These are phyloP conservation scores for Pinus albicaulis DNA, from an alignment of 75 land plant species.

Conservation along the genomic window DNA sequence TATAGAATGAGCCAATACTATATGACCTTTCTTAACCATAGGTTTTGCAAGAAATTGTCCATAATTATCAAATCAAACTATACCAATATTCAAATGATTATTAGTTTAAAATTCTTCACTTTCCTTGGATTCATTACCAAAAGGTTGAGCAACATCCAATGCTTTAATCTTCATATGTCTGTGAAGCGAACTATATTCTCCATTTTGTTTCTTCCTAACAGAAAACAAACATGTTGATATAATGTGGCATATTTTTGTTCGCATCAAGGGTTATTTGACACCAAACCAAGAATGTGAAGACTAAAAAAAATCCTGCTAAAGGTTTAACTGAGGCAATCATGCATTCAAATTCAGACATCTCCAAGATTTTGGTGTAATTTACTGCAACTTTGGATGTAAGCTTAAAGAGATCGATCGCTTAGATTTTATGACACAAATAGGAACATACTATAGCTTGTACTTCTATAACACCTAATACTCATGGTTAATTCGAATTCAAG, in stretches of 20 bases:
- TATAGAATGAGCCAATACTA: conserved; percentile 47
- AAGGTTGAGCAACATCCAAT: conserved; percentile 9
- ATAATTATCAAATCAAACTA: conserved; percentile 72
- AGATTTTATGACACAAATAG: not conserved
- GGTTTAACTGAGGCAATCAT: not conserved
- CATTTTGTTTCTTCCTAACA: too few species aligned
- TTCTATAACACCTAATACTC: not conserved
- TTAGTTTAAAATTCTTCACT: conserved; percentile 13
- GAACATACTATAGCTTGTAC: not conserved
- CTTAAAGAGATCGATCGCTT: not conserved
- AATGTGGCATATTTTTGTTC: not conserved
- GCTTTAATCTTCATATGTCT: too few species aligned
- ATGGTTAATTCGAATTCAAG: not conserved
- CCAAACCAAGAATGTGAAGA: not conserved
- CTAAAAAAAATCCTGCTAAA: not conserved
- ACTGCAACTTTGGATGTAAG: not conserved
- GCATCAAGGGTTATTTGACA: not conserved
- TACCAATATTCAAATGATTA: conserved; percentile 48
- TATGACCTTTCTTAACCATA: conserved; percentile 49
- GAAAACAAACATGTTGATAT: not conserved
- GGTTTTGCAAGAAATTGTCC: conserved; percentile 60
- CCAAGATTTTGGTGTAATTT: not conserved
- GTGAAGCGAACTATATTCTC: too few species aligned
- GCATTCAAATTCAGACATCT: not conserved
- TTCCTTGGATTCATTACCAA: conserved; percentile 41